Base-by-base conservation (phyloP, 2,329 filamentous ascomycete species). In the Fusarium buharicum region DNA sequence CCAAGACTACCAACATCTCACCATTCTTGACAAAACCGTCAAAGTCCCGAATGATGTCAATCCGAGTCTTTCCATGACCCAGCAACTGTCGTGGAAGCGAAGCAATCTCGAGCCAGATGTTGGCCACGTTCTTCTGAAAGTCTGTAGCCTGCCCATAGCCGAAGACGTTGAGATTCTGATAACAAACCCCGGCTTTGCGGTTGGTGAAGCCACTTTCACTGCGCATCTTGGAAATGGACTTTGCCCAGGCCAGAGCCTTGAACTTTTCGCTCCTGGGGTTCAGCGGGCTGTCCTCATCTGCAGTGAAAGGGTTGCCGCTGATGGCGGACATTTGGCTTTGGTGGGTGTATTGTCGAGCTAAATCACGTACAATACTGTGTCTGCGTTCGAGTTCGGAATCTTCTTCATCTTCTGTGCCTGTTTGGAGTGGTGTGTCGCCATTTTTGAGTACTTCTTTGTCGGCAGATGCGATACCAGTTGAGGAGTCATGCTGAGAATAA, bases 1-100 rank as follows among this genome's bases (percentile, higher is more conserved):
- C 89, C 11, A 92, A 79, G 2, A 91, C 89, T 5, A 91, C 85
- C 17, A 91, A 73, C 86, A 91, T 89, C 77, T 91, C 89, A 16
- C 89, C 89, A 50, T 82, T 83, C 65, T 84, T 79, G 0, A 91
- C 84, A 0, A 90, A 67, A 4, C 88, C 88, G 59, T 90, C 87
- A 59, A 89, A 86, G 64, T 84, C 77, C 53, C 80, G 83, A 38
- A 91, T 75, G 59, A 91, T 91, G 64, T 91, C 85, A 59, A 89
- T 86, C 52, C 83, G 82, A 56, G 81, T 78, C 45, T 81, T 80
- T 62, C 82, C 66, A 38, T 84, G 59, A 2, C 85, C 86, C 31
- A 88, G 72, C 2, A 87, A 59, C 63, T 82, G 76, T 45, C 82
- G 79, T 1, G 76, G 73, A 17, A 81, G 43, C 5, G 75, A 75